A percentile compares a stretch with the other conserved stretches of the same genome.
These are phyloP conservation scores for Chloranthus sessilifolius DNA, from an alignment of 164 flowering plant species.

Conservation along the genomic window DNA sequence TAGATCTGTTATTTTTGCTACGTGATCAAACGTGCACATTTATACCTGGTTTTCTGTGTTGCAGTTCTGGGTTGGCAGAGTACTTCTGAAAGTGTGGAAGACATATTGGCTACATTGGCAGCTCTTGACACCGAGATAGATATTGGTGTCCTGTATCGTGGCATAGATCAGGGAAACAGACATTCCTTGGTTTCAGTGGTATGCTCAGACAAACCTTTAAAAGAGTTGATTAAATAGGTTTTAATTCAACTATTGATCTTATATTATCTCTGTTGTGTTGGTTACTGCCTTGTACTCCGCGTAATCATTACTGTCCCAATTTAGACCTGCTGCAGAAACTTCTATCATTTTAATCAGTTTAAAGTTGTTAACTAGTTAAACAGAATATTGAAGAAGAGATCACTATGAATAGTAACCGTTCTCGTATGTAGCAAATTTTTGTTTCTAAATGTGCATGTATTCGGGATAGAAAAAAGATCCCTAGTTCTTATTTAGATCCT, in stretches of 20 bases:
- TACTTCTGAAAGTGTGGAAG: conserved; percentile 71
- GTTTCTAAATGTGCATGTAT: no score
- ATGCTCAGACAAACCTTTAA: conserved; percentile 16
- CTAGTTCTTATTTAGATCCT: no score
- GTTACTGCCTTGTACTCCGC: not conserved
- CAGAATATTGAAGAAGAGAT: no score
- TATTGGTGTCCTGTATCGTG: conserved; percentile 77
- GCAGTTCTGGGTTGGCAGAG: conserved; percentile 99
- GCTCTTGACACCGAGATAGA: conserved; percentile 74
- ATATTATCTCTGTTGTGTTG: not conserved
- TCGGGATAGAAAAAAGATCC: no score
- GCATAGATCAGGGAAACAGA: conserved; percentile 63
- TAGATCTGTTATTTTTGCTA: not conserved
- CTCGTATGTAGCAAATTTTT: no score
- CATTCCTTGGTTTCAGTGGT: conserved; percentile 91
- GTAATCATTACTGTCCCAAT: no score
- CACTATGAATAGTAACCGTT: no score
- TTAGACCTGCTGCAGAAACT: no score
- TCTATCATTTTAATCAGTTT: no score
- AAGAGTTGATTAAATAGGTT: not conserved
- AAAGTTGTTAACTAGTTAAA: no score
- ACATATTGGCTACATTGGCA: conserved; percentile 81
- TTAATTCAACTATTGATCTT: conserved; percentile 1
- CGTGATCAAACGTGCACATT: not conserved
- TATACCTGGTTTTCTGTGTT: conserved; percentile 11